Evolutionary conservation across 2,329 filamentous ascomycete genomes (phyloP).

Genomic region (Penicillium sp.): DNA sequence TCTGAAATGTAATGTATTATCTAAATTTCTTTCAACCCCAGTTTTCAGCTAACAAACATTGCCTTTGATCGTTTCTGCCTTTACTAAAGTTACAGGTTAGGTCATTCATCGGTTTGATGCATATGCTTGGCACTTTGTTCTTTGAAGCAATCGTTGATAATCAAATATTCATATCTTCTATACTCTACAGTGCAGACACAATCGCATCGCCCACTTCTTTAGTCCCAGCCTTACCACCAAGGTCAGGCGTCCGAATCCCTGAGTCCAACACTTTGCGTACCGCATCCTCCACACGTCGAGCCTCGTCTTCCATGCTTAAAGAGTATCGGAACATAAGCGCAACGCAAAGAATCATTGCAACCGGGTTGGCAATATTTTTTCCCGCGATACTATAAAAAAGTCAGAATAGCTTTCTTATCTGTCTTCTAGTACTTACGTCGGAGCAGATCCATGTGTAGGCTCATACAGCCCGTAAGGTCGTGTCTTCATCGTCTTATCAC

Average conservation of each 20-base stretch:
- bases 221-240: constrained; percentile 71
- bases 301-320: constrained; percentile 70
- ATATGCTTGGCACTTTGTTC: not conserved
- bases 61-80: not conserved
- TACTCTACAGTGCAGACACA: constrained; percentile 62
- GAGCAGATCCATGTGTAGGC: constrained; percentile 72
- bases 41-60: constrained; percentile 3
- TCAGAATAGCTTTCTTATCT: not conserved
- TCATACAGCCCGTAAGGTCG: constrained; percentile 88
- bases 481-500: constrained; percentile 59
- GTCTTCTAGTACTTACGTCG: constrained; percentile 27
- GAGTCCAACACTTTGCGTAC: constrained; percentile 73
- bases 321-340: constrained; percentile 95
- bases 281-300: constrained; percentile 73
- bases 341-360: constrained; percentile 83
- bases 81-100: not conserved
- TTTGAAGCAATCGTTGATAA: constrained; percentile 1
- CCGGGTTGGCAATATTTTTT: constrained; percentile 80
- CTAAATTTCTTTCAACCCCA: not conserved
- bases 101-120: not conserved
- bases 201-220: constrained; percentile 74
- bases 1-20: not conserved
- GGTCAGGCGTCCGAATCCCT: constrained; percentile 73
- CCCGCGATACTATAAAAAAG: constrained; percentile 71
- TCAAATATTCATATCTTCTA: not conserved